A percentile compares a stretch with the other conserved stretches of the same genome.
phyloP scores from a whole-genome alignment of 257 asterid species.

The Solanum virginianum region DNA sequence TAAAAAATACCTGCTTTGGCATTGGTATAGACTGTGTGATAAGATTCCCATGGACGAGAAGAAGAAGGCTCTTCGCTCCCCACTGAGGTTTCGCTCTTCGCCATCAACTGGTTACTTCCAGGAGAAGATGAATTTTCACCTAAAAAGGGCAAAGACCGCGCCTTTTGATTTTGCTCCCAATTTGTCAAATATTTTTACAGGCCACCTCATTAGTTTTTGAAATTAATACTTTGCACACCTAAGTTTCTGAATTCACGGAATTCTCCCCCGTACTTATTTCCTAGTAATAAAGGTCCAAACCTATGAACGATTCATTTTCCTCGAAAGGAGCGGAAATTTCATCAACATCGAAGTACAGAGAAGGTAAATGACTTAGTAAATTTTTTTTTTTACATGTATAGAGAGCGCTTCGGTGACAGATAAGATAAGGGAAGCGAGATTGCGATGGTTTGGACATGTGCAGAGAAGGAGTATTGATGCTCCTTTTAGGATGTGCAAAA shows the following conservation, averaged over 20 bases:
- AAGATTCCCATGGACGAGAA: slow-evolving; percentile 90
- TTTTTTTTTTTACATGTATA: not conserved
- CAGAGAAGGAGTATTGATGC: too few species aligned
- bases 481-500: too few species aligned
- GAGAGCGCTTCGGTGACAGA: too few species aligned
- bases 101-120: slow-evolving; percentile 16
- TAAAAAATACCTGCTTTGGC: slow-evolving; percentile 76
- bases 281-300: not conserved
- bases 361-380: slow-evolving; percentile 11
- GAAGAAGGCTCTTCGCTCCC: slow-evolving; percentile 23
- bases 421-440: too few species aligned
- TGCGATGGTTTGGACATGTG: too few species aligned
- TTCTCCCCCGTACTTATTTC: not conserved
- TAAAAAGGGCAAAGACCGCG: not conserved
- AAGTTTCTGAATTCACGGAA: not conserved
- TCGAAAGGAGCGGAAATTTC: slow-evolving; percentile 41
- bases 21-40: slow-evolving; percentile 71
- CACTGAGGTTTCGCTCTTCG: slow-evolving; percentile 20
- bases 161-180: not conserved
- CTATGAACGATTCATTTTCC: not conserved
- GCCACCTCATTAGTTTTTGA: not conserved
- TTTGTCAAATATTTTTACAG: not conserved
- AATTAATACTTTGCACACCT: not conserved
- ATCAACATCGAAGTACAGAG: slow-evolving; percentile 25
- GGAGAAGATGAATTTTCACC: not conserved